Percentiles rank a stretch among this genome's conserved stretches.
Conservation (phyloP, 257 asterid species). For the Anisodus tanguticus region DNA sequence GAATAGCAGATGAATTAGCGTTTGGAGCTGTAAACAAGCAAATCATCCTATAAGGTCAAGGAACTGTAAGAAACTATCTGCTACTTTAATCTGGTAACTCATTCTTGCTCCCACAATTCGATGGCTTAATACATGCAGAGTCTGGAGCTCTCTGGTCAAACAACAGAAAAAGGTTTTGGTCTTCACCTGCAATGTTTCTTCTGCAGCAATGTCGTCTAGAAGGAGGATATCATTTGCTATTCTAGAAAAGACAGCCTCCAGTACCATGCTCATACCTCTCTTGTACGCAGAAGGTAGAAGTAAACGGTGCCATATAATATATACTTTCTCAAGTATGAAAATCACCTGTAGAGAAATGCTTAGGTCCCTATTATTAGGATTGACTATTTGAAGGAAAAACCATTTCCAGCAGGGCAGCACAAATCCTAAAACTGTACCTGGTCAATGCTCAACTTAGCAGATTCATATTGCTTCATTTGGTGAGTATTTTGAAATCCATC, state of each 20-base stretch:
- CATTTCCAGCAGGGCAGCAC: slow-evolving; percentile 27
- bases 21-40: slow-evolving; percentile 65
- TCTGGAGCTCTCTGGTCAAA: background rate
- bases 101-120: background rate
- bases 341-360: slow-evolving; percentile 65
- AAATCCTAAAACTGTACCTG: slow-evolving; percentile 56
- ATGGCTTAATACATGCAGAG: slow-evolving; percentile 8
- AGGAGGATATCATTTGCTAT: slow-evolving; percentile 78
- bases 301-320: slow-evolving; percentile 86
- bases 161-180: background rate
- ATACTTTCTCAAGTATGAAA: slow-evolving; percentile 96
- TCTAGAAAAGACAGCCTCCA: slow-evolving; percentile 74
- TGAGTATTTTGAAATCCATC: slow-evolving; percentile 93
- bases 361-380: slow-evolving; percentile 22
- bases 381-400: slow-evolving; percentile 29
- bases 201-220: slow-evolving; percentile 96
- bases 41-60: slow-evolving; percentile 25
- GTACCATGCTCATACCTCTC: slow-evolving; percentile 70
- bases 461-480: slow-evolving; percentile 74
- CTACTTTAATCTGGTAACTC: background rate
- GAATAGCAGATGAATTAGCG: slow-evolving; percentile 75
- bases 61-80: background rate
- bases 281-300: slow-evolving; percentile 75
- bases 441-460: slow-evolving; percentile 85
- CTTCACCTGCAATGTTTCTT: slow-evolving; percentile 92